Percentiles rank a stretch among this genome's conserved stretches.
These are phyloP conservation scores for Hylodesmum podocarpum DNA, from an alignment of 306 rosid genomes.

Conservation along the genomic window DNA sequence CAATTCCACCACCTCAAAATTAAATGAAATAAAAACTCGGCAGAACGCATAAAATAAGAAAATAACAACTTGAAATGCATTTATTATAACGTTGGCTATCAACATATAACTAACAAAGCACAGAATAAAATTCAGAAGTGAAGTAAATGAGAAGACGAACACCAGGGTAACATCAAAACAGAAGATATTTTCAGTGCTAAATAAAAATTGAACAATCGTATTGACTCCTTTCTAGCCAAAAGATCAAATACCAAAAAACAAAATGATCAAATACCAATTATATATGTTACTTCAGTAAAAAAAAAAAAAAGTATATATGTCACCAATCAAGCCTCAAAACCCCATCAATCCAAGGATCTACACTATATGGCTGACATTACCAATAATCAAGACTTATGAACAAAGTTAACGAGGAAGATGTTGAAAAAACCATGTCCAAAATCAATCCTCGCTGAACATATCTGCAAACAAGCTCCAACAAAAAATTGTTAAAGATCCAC, in stretches of 20 bases:
- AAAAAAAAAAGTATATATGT: no score
- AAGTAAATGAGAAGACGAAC: not conserved
- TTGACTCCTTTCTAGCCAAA: not conserved
- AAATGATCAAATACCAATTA: no score
- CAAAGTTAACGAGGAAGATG: not conserved
- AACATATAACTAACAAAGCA: not conserved
- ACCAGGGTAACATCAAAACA: not conserved
- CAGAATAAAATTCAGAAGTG: not conserved
- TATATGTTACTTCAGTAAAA: no score
- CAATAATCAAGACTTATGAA: not conserved
- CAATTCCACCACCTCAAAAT: not conserved
- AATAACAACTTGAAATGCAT: not conserved
- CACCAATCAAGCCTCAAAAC: not conserved
- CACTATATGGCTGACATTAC: not conserved
- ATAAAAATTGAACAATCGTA: not conserved
- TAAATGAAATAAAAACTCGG: not conserved
- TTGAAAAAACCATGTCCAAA: not conserved
- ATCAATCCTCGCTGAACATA: not conserved
- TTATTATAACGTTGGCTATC: not conserved
- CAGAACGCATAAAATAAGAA: not conserved
- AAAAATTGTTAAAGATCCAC: not conserved
- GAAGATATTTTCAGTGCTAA: not conserved
- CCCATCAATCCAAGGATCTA: not conserved
- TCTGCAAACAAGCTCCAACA: not conserved
- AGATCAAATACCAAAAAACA: not conserved